Evolutionary conservation across 768 basidiomycete genomes (phyloP).

Genomic region (Mrakia gelida): DNA sequence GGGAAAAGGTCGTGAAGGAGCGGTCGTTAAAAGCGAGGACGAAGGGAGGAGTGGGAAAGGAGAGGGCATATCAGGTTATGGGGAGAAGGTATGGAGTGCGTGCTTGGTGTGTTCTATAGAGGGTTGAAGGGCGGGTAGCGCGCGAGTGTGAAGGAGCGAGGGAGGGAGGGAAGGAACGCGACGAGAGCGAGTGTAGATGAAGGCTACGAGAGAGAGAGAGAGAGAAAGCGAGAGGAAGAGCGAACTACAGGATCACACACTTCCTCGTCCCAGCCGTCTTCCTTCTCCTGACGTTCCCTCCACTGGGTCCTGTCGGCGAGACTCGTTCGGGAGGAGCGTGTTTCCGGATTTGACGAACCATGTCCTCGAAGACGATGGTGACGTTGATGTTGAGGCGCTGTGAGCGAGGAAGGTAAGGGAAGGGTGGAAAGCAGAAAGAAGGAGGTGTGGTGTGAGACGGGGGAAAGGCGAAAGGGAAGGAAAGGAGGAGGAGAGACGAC

Average conservation of each 20-base stretch:
- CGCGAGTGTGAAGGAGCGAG: too few species aligned
- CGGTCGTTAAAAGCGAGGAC: too few species aligned
- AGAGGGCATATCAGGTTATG: too few species aligned
- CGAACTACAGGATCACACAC: background rate
- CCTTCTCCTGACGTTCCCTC: background rate
- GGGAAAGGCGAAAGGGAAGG: background rate
- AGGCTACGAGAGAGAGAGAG: too few species aligned
- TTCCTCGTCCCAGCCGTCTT: background rate
- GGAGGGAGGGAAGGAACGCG: too few species aligned
- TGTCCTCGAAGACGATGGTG: slow-evolving; percentile 9
- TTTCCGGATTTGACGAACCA: slow-evolving; percentile 24
- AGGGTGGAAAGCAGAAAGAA: slow-evolving; percentile 1
- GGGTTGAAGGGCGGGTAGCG: too few species aligned
- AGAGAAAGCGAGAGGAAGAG: background rate
- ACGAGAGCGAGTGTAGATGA: too few species aligned
- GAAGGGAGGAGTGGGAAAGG: too few species aligned
- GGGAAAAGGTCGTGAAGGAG: too few species aligned
- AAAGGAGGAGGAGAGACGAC: background rate
- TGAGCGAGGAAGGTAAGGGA: background rate
- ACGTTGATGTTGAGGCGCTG: slow-evolving; percentile 25
- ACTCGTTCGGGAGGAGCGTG: background rate
- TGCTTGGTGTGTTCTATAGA: too few species aligned
- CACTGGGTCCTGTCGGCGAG: background rate
- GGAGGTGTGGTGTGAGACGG: background rate
- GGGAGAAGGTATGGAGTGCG: too few species aligned